These are phyloP conservation scores for Penicillium sp. DNA, from an alignment of 2,329 filamentous ascomycete genomes.

Conservation along the genomic window DNA sequence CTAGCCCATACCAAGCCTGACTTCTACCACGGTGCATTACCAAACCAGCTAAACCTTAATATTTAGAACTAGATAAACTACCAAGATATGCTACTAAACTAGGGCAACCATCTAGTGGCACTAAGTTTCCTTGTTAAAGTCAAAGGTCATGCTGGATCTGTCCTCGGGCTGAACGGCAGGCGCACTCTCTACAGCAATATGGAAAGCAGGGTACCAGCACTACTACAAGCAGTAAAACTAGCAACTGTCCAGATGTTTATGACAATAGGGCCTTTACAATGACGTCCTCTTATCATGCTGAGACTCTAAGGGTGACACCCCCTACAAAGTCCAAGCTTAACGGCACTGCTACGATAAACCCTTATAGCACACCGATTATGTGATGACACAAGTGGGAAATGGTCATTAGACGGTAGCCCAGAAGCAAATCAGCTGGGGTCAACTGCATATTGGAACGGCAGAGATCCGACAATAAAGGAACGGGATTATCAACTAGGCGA, in stretches of 20 bases:
- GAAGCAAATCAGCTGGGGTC: not conserved
- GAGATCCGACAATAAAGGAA: not conserved
- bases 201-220: too few species aligned
- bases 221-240: not conserved
- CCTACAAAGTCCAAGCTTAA: not conserved
- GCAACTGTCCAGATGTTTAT: not conserved
- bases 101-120: not conserved
- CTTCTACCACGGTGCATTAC: too few species aligned
- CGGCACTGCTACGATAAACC: not conserved
- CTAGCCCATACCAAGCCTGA: too few species aligned
- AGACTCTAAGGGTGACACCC: not conserved
- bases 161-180: not conserved
- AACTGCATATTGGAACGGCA: not conserved
- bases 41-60: too few species aligned
- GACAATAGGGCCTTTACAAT: not conserved
- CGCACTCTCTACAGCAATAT: not conserved
- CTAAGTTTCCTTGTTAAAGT: not conserved
- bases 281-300: not conserved
- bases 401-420: not conserved
- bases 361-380: not conserved
- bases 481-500: not conserved
- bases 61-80: too few species aligned
- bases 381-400: not conserved
- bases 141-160: not conserved
- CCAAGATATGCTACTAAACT: too few species aligned